A percentile compares a stretch with the other conserved stretches of the same genome.
phyloP scores from a whole-genome alignment of 768 basidiomycete genomes.

The Tylopilus intermedius region DNA sequence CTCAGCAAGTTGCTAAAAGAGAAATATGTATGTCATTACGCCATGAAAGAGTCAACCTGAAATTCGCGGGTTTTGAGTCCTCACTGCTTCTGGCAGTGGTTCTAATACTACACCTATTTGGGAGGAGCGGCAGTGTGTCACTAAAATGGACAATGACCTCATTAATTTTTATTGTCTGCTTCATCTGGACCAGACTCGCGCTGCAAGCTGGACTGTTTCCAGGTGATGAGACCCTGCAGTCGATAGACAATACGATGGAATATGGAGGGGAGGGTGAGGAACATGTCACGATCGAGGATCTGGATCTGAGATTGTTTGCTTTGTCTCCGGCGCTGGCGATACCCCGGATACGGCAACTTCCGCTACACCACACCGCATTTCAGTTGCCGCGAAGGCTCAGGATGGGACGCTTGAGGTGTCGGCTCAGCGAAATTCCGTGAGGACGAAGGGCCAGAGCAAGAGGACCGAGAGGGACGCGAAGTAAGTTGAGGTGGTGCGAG shows the following conservation, averaged over 20 bases:
- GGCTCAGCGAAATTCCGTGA: conserved; percentile 24
- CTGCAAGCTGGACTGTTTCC: not conserved
- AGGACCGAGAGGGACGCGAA: conserved; percentile 20
- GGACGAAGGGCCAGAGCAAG: conserved; percentile 23
- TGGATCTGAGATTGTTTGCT: conserved; percentile 30
- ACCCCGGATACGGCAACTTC: conserved; percentile 30
- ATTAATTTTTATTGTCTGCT: not conserved
- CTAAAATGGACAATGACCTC: not conserved
- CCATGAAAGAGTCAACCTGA: not conserved
- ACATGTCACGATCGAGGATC: conserved; percentile 15
- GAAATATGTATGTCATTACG: conserved; percentile 9
- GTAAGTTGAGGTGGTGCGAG: conserved; percentile 20
- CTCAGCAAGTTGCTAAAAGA: conserved; percentile 12
- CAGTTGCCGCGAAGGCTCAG: conserved; percentile 25
- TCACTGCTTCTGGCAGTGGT: conserved; percentile 4
- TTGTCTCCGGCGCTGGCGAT: conserved; percentile 30
- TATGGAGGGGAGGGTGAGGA: not conserved
- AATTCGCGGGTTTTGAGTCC: not conserved
- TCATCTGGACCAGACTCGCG: not conserved
- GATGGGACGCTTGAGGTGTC: conserved; percentile 18
- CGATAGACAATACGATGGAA: not conserved
- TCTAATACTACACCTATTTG: conserved; percentile 5
- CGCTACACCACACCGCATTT: conserved; percentile 10
- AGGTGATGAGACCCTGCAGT: not conserved
- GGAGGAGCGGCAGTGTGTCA: conserved; percentile 17